Base-by-base conservation (phyloP, 2,329 filamentous ascomycete genomes). In the Trichoderma sp. region DNA sequence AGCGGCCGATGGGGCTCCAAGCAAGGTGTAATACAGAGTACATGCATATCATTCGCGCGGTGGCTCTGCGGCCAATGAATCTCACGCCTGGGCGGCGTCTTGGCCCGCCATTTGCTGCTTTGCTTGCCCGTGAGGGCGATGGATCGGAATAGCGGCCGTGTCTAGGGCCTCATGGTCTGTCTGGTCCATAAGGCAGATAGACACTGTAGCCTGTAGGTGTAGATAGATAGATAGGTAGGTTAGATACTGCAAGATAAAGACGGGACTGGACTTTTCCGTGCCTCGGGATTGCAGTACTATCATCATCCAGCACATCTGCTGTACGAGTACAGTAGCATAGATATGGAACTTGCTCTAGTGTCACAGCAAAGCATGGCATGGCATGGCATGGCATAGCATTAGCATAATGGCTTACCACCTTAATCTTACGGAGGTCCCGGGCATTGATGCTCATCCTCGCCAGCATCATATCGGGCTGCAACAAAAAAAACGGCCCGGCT, bases 11-110 rank as follows among this genome's bases (percentile, higher is more conserved):
- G 39, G 39, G 39, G 15, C 17, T 43, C 39, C 36, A 9, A n/a
- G 39, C 39, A 43, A 43, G 39, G 39, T 43, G 36, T 39, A 39
- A 39, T n/a, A 50, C 39, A 8, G 43, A n/a, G 66, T 28, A 50
- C 57, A 34, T 68, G 66, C 66, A 68, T 59, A 68, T 50, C 55
- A 47, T 47, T 59, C 67, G 67, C 57, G 15, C 66, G 36, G 67
- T 34, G 57, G 6, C 39, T 69, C 67, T 36, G 68, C 68, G 68
- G 59, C 68, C 68, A 70, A 70, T 70, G 68, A 58, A 70, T 70
- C 47, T 43, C 47, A 64, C 68, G 30, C 17, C 59, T 64, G 68
- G 65, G 68, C 68, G 9, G 68, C 59, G 43, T 47, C 32, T 57
- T 26, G 68, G 68, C 68, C 61, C 28, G 26, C 68, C 47, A 70